Base-by-base conservation (phyloP, 2,329 filamentous ascomycete genomes). In the Paraphoma sp. region DNA sequence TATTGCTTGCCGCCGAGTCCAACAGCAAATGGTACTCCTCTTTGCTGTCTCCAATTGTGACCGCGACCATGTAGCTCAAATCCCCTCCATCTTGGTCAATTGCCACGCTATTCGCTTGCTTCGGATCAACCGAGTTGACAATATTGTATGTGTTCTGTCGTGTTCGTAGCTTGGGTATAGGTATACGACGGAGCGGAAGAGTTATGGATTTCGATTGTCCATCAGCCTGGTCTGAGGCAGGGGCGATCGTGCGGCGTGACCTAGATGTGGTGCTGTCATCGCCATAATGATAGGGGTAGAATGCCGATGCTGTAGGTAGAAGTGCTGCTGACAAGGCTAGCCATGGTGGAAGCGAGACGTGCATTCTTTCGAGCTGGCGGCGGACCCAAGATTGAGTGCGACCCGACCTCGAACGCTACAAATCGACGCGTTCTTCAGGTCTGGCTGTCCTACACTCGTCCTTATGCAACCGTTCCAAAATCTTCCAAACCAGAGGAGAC, bases 1-100 rank as follows among this genome's bases (percentile, higher is more conserved):
- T 92, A 55, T 91, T 92, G 16, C 82, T 80, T 12, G 83, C 82
- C 7, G 83, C 84, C 0, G 83, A 83, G 67, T 86, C 84, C 12
- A 86, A 67, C 51, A 85, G 71, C 70, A 86, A 76, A 69, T 81
- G 81, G 74, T 85, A 83, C 45, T 79, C 74, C 64, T 83, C 76
- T 38, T 78, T 76, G 56, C 80, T 76, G 12, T 79, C 80, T 4
- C 84, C 84, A 56, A 86, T 77, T 7, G 76, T 76, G 41, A 85
- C 75, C 1, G 76, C 73, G 3, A 81, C 78, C 71, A 86, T 83
- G 68, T 86, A 86, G 23, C 82, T 83, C 53, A 79, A 79, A 60
- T 86, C 84, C 11, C 71, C 72, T 9, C 84, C 83, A 76, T 85
- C 83, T 57, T 85, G 81, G 54, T 84, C 73, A 38, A 86, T 76